These are phyloP conservation scores for Oryza glaberrima DNA, from an alignment of 176 grass and related monocot genomes.

Conservation along the genomic window DNA sequence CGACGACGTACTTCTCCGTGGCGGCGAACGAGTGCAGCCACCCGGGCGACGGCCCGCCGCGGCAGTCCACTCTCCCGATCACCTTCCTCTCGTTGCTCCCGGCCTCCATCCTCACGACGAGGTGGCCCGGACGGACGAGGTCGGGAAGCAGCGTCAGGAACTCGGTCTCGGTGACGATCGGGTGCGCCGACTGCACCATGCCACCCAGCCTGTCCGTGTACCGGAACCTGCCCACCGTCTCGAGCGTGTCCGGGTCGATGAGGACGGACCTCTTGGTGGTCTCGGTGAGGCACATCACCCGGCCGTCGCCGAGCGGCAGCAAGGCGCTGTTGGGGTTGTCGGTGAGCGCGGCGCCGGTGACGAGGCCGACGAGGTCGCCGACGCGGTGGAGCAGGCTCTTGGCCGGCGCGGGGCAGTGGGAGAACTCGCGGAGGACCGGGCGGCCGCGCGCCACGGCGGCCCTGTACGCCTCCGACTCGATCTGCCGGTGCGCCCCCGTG, in stretches of 20 bases:
- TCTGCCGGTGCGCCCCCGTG: conserved; percentile 70
- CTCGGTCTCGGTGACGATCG: conserved; percentile 61
- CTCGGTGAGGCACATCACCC: conserved; percentile 69
- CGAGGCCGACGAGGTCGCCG: conserved; percentile 2
- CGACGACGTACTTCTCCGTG: conserved; percentile 56
- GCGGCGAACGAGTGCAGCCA: conserved; percentile 77
- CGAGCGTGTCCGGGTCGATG: conserved; percentile 59
- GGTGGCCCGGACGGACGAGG: conserved; percentile 50
- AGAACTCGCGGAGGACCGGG: conserved; percentile 59
- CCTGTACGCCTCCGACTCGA: conserved; percentile 93
- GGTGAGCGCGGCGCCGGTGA: conserved; percentile 29
- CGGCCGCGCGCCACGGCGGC: conserved; percentile 37
- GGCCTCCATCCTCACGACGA: conserved; percentile 48
- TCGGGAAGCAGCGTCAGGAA: conserved; percentile 68
- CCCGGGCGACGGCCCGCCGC: conserved; percentile 51
- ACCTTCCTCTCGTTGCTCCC: conserved; percentile 63
- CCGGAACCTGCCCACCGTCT: conserved; percentile 50
- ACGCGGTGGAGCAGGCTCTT: conserved; percentile 25
- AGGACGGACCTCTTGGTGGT: conserved; percentile 62
- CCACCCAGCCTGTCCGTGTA: conserved; percentile 54
- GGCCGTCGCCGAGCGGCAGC: conserved; percentile 59
- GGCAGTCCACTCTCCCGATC: conserved; percentile 58
- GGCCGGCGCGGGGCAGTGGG: conserved; percentile 40
- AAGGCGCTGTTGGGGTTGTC: conserved; percentile 71
- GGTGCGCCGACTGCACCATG: conserved; percentile 65